Conservation (phyloP, 495 filamentous ascomycete species). For the Neurospora sp. region DNA sequence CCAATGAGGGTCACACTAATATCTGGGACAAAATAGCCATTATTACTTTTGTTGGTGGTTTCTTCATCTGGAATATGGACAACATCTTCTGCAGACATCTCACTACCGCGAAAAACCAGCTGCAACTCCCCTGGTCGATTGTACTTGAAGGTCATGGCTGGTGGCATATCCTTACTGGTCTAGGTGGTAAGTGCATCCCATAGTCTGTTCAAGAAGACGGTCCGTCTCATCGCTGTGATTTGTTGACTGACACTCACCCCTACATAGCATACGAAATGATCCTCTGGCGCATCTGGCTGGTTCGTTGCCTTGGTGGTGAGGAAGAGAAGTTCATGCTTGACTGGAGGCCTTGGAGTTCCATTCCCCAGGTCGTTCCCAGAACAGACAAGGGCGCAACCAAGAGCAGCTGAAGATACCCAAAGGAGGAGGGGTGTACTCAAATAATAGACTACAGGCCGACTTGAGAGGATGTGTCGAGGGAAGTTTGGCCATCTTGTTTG, state of each 20-base stretch:
- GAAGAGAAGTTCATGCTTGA: slow-evolving; percentile 66
- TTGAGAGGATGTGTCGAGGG: not conserved
- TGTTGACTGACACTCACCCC: slow-evolving; percentile 32
- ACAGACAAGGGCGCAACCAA: not conserved
- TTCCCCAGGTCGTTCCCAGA: slow-evolving; percentile 51
- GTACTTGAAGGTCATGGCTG: slow-evolving; percentile 90
- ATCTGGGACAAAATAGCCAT: slow-evolving; percentile 37
- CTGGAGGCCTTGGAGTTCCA: slow-evolving; percentile 54
- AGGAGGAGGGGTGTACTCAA: not conserved
- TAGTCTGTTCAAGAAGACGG: not conserved
- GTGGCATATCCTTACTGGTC: slow-evolving; percentile 63
- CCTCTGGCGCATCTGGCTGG: slow-evolving; percentile 77
- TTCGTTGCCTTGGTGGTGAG: slow-evolving; percentile 64
- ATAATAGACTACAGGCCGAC: not conserved
- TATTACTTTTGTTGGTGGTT: slow-evolving; percentile 70
- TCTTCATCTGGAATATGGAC: slow-evolving; percentile 81
- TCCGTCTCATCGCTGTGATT: not conserved
- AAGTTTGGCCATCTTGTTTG: not conserved
- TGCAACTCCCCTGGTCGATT: slow-evolving; percentile 85
- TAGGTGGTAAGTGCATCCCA: slow-evolving; percentile 12
- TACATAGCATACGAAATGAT: slow-evolving; percentile 68
- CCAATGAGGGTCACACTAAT: not conserved
- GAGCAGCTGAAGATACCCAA: not conserved
- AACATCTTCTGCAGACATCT: slow-evolving; percentile 70
- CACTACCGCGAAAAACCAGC: slow-evolving; percentile 54